Base-by-base conservation (phyloP, 2,329 filamentous ascomycete species). In the Beauveria rudraprayagi region DNA sequence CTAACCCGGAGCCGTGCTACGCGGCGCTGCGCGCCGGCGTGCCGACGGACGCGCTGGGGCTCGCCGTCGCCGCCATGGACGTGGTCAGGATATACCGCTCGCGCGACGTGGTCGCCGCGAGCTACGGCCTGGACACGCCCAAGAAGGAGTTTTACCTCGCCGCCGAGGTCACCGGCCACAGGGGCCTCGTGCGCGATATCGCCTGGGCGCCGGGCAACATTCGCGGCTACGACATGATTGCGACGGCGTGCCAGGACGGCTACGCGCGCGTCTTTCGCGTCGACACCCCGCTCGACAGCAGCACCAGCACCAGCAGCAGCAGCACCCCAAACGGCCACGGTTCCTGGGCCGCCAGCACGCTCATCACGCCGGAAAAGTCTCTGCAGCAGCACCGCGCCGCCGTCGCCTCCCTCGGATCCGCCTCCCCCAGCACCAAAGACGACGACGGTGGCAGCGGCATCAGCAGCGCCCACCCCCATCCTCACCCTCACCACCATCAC, bases 121-220 rank as follows among this genome's bases (percentile, higher is more conserved):
- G 75, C 56, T 80, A 80, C 64, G 85, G 77, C 60, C 78, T 78
- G 44, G 73, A 74, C 17, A 78, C 73, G 77, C 86, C 76, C 76
- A 84, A 70, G 78, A 89, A 90, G 63, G 88, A 91, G 62, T 95
- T 97, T 70, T 96, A 96, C 71, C 83, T 90, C 8, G 92, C 92
- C 0, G 86, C 88, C 22, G 88, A 92, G 69, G 78, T 97, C 17
- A 79, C 80, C 34, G 86, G 86, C 10, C 90, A 96, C 67, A 81
- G 84, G 8, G 86, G 87, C 1, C 80, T 97, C 44, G 89, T 97
- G 7, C 83, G 93, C 53, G 92, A 97, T 71, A 84, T 97, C 1
- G 88, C 91, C 2, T 99, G 94, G 94, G 91, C 93, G 1, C 89
- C 92, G 53, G 93, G 92, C 14, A 95, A 92, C 65, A 91, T 95